A percentile compares a stretch with the other conserved stretches of the same genome.
phyloP scores from a whole-genome alignment of 2,329 filamentous ascomycete genomes.

The Phialemonium atrogriseum region DNA sequence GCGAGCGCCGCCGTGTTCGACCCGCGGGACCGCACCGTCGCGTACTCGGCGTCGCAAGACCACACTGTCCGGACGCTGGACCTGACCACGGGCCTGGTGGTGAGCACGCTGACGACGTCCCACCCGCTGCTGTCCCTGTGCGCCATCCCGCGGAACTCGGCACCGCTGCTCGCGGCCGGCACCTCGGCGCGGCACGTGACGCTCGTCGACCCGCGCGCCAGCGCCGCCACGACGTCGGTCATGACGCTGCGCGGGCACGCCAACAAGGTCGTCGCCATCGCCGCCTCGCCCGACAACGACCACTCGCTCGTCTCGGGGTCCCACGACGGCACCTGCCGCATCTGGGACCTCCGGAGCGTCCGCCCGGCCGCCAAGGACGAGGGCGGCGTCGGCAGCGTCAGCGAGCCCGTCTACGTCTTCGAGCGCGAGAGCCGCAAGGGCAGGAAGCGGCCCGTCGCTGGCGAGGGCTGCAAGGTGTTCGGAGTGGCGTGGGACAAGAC shows the following conservation, averaged over 20 bases:
- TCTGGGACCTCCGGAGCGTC: constrained; percentile 84
- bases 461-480: constrained; percentile 86
- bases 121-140: constrained; percentile 75
- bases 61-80: constrained; percentile 89
- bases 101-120: constrained; percentile 75
- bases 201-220: constrained; percentile 81
- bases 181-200: constrained; percentile 83
- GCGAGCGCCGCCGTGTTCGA: constrained; percentile 82
- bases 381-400: constrained; percentile 50
- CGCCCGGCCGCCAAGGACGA: constrained; percentile 51
- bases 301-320: constrained; percentile 84
- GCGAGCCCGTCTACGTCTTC: constrained; percentile 69
- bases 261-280: constrained; percentile 55
- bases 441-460: constrained; percentile 57
- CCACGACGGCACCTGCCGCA: constrained; percentile 83
- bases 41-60: constrained; percentile 86
- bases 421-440: constrained; percentile 63
- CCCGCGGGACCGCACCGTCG: constrained; percentile 74
- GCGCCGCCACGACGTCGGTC: constrained; percentile 65
- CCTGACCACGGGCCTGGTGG: constrained; percentile 68
- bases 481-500: constrained; percentile 76
- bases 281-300: constrained; percentile 52
- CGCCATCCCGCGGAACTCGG: constrained; percentile 57
- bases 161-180: constrained; percentile 56
- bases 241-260: constrained; percentile 89